A percentile compares a stretch with the other conserved stretches of the same genome.
Conservation (phyloP, 306 rosid genomes). For the Benincasa hispida region DNA sequence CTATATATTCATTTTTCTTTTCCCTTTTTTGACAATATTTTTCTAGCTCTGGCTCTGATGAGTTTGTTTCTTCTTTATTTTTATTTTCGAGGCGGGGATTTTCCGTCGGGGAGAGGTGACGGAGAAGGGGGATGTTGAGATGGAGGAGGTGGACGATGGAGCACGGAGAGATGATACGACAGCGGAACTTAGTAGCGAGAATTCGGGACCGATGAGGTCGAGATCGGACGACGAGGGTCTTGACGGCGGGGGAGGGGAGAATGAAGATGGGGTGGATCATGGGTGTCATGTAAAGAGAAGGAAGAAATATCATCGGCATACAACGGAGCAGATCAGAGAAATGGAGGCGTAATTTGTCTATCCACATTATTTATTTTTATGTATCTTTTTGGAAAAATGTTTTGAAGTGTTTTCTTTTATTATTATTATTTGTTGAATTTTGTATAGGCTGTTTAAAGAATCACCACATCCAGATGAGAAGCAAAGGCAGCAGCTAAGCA, state of each 20-base stretch:
- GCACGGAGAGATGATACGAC: conserved; percentile 42
- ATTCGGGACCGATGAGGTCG: conserved; percentile 62
- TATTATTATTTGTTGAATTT: background rate
- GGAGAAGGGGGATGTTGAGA: conserved; percentile 31
- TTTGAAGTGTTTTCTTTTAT: background rate
- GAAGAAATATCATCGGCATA: conserved; percentile 92
- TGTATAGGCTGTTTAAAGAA: conserved; percentile 70
- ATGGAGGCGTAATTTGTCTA: conserved; percentile 66
- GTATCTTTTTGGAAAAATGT: background rate
- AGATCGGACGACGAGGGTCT: conserved; percentile 69
- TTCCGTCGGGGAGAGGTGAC: conserved; percentile 46
- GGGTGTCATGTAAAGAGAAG: conserved; percentile 60
- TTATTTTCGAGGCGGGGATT: conserved; percentile 61
- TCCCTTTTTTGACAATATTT: no score
- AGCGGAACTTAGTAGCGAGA: conserved; percentile 77
- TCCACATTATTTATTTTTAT: background rate
- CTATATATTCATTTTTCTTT: background rate
- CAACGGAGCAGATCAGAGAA: conserved; percentile 79
- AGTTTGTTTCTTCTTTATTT: background rate
- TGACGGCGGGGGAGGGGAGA: conserved; percentile 58
- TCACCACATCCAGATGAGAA: conserved; percentile 99
- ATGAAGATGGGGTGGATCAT: conserved; percentile 24
- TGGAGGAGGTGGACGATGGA: conserved; percentile 81
- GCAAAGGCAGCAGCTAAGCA: conserved; percentile 92
- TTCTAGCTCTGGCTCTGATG: background rate